Evolutionary conservation across 2,329 filamentous ascomycete genomes (phyloP).

Genomic region (Neoarthrinium moseri): DNA sequence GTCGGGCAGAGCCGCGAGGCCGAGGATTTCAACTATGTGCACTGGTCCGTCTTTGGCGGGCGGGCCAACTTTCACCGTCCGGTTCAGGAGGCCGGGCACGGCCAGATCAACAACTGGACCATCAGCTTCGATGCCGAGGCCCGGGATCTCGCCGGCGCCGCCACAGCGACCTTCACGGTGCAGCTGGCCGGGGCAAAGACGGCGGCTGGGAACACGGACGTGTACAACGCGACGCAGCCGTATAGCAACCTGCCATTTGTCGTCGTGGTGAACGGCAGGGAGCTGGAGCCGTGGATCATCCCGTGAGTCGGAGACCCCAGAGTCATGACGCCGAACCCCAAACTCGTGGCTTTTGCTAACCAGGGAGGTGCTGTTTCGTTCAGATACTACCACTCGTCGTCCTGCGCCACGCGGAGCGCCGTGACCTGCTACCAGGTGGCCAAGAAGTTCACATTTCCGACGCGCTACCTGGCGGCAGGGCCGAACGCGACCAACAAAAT

Average conservation of each 20-base stretch:
- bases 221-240: conserved; percentile 51
- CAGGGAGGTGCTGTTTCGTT: neutral
- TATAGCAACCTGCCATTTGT: conserved; percentile 52
- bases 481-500: conserved; percentile 52
- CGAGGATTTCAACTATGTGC: conserved; percentile 60
- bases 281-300: conserved; percentile 53
- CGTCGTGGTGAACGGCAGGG: conserved; percentile 36
- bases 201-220: conserved; percentile 59
- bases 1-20: conserved; percentile 50
- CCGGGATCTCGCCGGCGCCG: conserved; percentile 37
- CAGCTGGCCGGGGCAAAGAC: conserved; percentile 64
- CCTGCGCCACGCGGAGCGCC: conserved; percentile 59
- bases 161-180: conserved; percentile 57
- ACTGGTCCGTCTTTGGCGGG: conserved; percentile 64
- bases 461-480: conserved; percentile 32
- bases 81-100: conserved; percentile 36
- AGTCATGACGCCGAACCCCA: no score
- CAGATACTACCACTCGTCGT: conserved; percentile 49
- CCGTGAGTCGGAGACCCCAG: no score
- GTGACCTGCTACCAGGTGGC: conserved; percentile 61
- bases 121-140: conserved; percentile 48
- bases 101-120: conserved; percentile 58
- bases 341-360: rapidly evolving
- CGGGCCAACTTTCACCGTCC: conserved; percentile 45
- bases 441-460: conserved; percentile 59